Base-by-base conservation (phyloP, 176 grass and related monocot genomes). In the Oryza glaberrima region DNA sequence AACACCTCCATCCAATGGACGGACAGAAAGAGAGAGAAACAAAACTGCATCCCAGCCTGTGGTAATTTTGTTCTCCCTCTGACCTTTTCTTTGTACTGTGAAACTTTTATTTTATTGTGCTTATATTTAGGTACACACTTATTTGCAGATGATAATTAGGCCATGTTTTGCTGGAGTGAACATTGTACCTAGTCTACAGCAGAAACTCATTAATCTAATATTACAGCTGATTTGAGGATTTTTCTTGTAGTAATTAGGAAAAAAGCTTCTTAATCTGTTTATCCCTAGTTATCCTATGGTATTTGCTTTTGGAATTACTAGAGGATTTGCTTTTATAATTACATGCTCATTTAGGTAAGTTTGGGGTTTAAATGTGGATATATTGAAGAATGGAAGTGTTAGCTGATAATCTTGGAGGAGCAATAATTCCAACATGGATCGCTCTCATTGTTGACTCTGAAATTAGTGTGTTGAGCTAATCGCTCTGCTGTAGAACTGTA, bases 61-160 rank as follows among this genome's bases (percentile, higher is more conserved):
- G 88, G 90, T 97, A 94, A 95, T 83, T 87, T 67, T 36, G 11
- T 94, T 83, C 76, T 76, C 9, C 32, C 41, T 10, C 73, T 60
- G 78, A 81, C 17, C 3, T 51, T 65, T 32, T n/a, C 3, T 58
- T 58, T 75, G 46, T 75, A 15, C 15, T 43, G 9, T 68, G 6
- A 61, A 32, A n/a, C 6, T 28, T 43, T 11, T 73, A 11, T 54
- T 79, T 72, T 32, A 11, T 49, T 38, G 3, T 46, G 54, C 35
- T n/a, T 81, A 51, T 43, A 85, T 77, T 26, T 67, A 26, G 8
- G 22, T 77, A 47, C 0, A 44, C 43, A 20, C 52, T 76, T 70
- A 75, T 69, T 75, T 48, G 51, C 60, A 34, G 71, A 56, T 67
- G n/a, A 44, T 52, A 73, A 68, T 22, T 74, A 34, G 12, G 48